phyloP scores from a whole-genome alignment of 176 grass and related monocot species.

The Alopecurus myosuroides region DNA sequence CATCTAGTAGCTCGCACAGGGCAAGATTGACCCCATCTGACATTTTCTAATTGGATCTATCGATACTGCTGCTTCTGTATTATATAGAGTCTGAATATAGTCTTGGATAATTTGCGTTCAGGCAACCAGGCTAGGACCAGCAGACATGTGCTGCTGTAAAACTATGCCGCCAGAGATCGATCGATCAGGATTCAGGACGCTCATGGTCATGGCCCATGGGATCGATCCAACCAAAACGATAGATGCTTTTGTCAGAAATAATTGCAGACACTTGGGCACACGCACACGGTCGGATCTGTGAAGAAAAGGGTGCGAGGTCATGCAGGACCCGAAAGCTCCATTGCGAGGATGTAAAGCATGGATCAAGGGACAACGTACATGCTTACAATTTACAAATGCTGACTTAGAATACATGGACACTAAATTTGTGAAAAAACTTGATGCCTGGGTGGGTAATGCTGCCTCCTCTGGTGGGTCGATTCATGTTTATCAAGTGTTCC shows the following conservation, averaged over 20 bases:
- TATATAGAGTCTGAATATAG: neutral
- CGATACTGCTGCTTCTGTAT: neutral
- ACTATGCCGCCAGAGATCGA: neutral
- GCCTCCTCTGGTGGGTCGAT: too few relatives aligned
- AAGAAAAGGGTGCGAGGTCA: neutral
- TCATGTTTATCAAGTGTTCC: too few relatives aligned
- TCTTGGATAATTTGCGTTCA: neutral
- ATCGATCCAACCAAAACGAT: neutral
- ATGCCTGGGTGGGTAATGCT: too few relatives aligned
- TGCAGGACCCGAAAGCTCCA: neutral
- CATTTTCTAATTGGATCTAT: neutral
- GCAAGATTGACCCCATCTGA: neutral
- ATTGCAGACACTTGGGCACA: neutral
- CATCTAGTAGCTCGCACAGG: neutral
- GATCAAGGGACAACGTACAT: neutral
- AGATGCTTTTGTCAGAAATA: neutral
- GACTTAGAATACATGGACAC: too few relatives aligned
- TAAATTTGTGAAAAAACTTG: too few relatives aligned
- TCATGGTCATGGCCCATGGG: neutral
- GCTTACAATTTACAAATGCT: too few relatives aligned
- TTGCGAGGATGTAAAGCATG: neutral
- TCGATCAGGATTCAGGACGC: neutral
- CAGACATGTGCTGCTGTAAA: neutral
- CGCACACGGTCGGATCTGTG: neutral
- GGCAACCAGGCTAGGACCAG: neutral